phyloP scores from a whole-genome alignment of 768 basidiomycete genomes.

The Agaricus blazei region DNA sequence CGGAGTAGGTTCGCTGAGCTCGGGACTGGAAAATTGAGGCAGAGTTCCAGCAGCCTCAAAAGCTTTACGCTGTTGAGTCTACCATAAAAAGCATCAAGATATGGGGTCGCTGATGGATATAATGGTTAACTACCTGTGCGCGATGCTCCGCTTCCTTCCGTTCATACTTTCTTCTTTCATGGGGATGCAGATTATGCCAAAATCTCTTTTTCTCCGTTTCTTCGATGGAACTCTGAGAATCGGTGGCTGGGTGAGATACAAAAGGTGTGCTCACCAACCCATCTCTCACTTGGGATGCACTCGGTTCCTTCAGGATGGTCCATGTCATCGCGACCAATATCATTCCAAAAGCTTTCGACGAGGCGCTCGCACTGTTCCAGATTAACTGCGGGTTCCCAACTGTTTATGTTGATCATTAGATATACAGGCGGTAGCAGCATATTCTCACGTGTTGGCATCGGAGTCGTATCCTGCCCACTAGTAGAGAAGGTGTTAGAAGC shows the following conservation, averaged over 20 bases:
- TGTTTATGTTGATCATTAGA: slow-evolving; percentile 18
- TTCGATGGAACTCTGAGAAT: slow-evolving; percentile 11
- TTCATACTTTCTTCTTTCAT: slow-evolving; percentile 14
- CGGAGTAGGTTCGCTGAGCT: neutral
- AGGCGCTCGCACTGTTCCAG: slow-evolving; percentile 53
- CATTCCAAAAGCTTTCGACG: slow-evolving; percentile 58
- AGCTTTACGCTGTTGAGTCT: slow-evolving; percentile 5
- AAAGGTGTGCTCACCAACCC: slow-evolving; percentile 48
- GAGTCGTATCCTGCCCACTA: slow-evolving; percentile 68
- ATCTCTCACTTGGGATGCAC: slow-evolving; percentile 36
- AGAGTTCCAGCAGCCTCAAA: neutral
- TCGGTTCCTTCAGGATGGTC: slow-evolving; percentile 48
- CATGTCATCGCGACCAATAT: slow-evolving; percentile 51
- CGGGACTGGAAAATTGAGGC: neutral
- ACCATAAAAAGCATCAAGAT: neutral
- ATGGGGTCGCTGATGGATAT: neutral
- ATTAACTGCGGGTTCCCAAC: slow-evolving; percentile 69
- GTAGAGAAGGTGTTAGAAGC: neutral
- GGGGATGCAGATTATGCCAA: slow-evolving; percentile 20
- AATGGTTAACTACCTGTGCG: slow-evolving; percentile 6
- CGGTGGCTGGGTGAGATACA: neutral
- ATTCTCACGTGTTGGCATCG: slow-evolving; percentile 47
- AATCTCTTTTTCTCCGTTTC: slow-evolving; percentile 36
- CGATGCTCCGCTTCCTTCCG: slow-evolving; percentile 11
- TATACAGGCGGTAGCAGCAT: neutral